A percentile compares a stretch with the other conserved stretches of the same genome.
phyloP scores from a whole-genome alignment of 306 rosid genomes.

The Ammopiptanthus mongolicus region DNA sequence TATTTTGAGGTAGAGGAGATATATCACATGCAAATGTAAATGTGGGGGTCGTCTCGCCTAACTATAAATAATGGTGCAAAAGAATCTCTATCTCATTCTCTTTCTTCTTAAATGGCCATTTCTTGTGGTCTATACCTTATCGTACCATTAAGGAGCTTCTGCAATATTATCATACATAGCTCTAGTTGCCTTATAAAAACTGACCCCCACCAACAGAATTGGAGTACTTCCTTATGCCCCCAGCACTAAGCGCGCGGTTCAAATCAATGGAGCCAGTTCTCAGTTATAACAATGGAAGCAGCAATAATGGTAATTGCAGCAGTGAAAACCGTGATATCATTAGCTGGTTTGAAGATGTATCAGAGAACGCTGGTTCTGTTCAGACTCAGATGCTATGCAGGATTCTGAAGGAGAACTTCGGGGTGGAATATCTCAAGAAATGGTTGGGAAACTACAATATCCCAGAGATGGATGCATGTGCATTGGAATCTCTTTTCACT shows the following conservation, averaged over 20 bases:
- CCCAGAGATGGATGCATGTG: constrained; percentile 37
- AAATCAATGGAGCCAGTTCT: constrained; percentile 31
- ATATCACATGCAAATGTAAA: too few species aligned
- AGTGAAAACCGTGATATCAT: constrained; percentile 27
- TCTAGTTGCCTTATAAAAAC: not conserved
- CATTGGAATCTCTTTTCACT: constrained; percentile 55
- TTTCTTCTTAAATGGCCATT: constrained; percentile 3
- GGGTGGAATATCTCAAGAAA: constrained; percentile 50
- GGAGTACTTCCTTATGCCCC: not conserved
- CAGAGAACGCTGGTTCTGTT: constrained; percentile 37
- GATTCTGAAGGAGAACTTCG: constrained; percentile 52
- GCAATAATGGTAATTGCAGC: not conserved
- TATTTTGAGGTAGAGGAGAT: too few species aligned
- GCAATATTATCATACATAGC: not conserved
- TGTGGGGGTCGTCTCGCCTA: too few species aligned
- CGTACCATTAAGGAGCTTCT: constrained; percentile 30
- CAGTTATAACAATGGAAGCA: not conserved
- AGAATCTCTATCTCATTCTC: constrained; percentile 7
- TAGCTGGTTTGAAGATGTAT: constrained; percentile 53
- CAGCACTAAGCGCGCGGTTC: not conserved
- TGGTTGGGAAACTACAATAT: constrained; percentile 49
- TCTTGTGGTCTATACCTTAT: constrained; percentile 41
- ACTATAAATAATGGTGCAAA: not conserved
- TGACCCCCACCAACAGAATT: not conserved
- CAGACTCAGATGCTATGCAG: constrained; percentile 50